phyloP scores from a whole-genome alignment of 2,329 filamentous ascomycete genomes.

The Pseudonectria foliicola region DNA sequence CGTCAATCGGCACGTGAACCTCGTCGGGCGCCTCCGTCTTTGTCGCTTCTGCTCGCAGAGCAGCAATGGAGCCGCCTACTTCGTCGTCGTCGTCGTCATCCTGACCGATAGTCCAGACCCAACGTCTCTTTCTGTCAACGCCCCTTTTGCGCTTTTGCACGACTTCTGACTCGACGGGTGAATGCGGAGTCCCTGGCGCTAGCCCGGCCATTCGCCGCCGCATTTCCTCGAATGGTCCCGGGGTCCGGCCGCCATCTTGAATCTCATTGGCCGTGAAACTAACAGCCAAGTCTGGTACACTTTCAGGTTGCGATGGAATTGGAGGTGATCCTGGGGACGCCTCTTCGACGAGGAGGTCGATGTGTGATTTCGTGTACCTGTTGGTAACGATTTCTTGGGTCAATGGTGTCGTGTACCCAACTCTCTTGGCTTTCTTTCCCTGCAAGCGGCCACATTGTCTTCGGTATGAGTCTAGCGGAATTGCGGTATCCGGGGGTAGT shows the following conservation, averaged over 20 bases:
- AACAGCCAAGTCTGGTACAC: constrained; percentile 41
- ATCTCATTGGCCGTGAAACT: constrained; percentile 48
- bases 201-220: constrained; percentile 47
- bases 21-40: constrained; percentile 10
- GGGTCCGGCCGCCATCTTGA: constrained; percentile 54
- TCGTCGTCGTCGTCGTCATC: constrained; percentile 40
- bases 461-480: constrained; percentile 45
- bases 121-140: constrained; percentile 53
- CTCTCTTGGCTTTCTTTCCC: constrained; percentile 47
- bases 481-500: constrained; percentile 44
- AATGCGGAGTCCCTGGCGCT: constrained; percentile 33
- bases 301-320: constrained; percentile 29
- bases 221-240: constrained; percentile 58
- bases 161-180: constrained; percentile 34
- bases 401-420: constrained; percentile 56
- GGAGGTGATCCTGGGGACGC: constrained; percentile 40
- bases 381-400: constrained; percentile 58
- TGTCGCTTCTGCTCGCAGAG: constrained; percentile 28
- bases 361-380: constrained; percentile 55
- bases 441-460: constrained; percentile 48
- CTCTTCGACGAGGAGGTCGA: constrained; percentile 55
- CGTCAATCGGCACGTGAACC: constrained; percentile 14
- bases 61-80: constrained; percentile 36
- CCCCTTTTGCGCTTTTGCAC: constrained; percentile 46
- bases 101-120: constrained; percentile 60